Evolutionary conservation across 306 rosid species (phyloP), one percentile per base, ranked within the genome.

Genomic region (Gleditsia sinensis): DNA sequence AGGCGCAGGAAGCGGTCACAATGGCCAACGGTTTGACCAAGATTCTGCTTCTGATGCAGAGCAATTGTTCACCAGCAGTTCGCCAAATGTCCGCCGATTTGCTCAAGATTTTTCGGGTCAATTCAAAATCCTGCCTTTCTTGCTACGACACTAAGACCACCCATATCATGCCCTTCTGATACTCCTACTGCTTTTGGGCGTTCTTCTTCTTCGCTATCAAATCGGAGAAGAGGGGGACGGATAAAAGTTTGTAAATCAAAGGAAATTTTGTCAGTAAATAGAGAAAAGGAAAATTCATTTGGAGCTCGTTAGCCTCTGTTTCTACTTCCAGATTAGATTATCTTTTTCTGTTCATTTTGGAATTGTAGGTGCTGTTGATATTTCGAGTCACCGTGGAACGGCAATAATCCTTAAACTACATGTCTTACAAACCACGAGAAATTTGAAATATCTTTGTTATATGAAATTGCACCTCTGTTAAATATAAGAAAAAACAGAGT

Each of bases 91-190:
- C 92, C 11, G 80, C 85, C 16, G 96, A 93, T 76, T 85, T 93
- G 87, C 89, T 93, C 24, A 91, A 86, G 85, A 84, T 86, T 43
- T 89, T 91, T 7, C 83, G 92, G 39, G 85, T 91, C 8, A 82
- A 87, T 16, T 84, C 87, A 0, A 86, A 86, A 72, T 85, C 89
- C 8, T 77, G 88, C 43, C 81, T 91, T 21, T 78, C 93, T 0
- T 80, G 79, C 20, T 93, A 90, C 61, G 93, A 87, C 19, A 93
- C 96, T 0, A 90, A 93, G 17, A 87, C 98, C 19, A 86, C 98
- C 1, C 98, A 93, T 48, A 91, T 93, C 68, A 90, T 87, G 96
- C 98, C 98, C 2, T 89, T 90, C 59, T 89, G 79, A 83, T 48
- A 19, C 8, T 61, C 17, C 21, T n/a, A n/a, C n/a, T n/a, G n/a